A percentile compares a stretch with the other conserved stretches of the same genome.
Conservation (phyloP, 305 asterid species). For the Lippia alba region DNA sequence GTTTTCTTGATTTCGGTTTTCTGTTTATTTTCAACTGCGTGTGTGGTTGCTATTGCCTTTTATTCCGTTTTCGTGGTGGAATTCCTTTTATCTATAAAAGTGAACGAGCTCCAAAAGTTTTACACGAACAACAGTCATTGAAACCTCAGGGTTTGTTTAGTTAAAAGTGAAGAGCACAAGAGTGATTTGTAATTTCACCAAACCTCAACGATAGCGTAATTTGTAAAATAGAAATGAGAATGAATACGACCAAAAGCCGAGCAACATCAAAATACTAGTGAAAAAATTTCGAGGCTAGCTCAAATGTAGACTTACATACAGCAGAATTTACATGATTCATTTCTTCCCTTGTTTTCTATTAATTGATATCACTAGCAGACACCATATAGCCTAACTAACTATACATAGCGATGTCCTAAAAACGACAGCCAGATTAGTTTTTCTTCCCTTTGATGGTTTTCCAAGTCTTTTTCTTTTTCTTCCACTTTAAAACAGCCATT, state of each 20-base stretch:
- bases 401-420: background rate
- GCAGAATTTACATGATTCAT: background rate
- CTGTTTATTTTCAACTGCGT: background rate
- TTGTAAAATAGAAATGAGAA: too few species aligned
- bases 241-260: too few species aligned
- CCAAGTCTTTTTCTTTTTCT: conserved; percentile 66
- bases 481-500: conserved; percentile 71
- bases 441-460: conserved; percentile 45
- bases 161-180: too few species aligned
- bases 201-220: too few species aligned
- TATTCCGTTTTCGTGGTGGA: background rate
- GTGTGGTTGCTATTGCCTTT: background rate
- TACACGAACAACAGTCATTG: too few species aligned
- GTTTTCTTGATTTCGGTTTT: background rate
- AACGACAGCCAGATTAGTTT: conserved; percentile 25
- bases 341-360: background rate
- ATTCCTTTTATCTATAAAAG: too few species aligned
- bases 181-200: too few species aligned
- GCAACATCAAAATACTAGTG: too few species aligned
- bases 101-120: too few species aligned
- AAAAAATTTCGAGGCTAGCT: too few species aligned
- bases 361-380: background rate
- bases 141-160: too few species aligned
- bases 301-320: too few species aligned
- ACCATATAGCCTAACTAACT: background rate